Evolutionary conservation across 2,329 filamentous ascomycete species (phyloP), one percentile per base, ranked within the genome.

Genomic region (Ophiostoma tasmaniense): DNA sequence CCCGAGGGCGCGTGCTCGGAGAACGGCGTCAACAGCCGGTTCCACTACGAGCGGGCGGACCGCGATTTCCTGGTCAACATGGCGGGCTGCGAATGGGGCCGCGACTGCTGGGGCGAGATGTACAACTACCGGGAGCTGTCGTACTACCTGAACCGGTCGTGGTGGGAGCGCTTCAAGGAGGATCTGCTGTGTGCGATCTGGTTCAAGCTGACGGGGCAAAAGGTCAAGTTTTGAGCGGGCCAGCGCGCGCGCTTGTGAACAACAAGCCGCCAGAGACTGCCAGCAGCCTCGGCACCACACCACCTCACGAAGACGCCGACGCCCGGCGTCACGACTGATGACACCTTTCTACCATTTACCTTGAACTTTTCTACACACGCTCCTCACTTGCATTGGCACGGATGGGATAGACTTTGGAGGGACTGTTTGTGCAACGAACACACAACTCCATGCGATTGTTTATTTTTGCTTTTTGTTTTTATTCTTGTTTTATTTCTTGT

Each of bases 31-130:
- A 87, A 97, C 74, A 85, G 87, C 1, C 84, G 84, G 20, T 89
- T 96, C 71, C 96, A 99, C 79, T 99, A 99, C 78, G 84, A 90
- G 73, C 84, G 95, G 78, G 83, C 87, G 59, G 93, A 96, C 70
- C 87, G 92, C 35, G 95, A 99, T 78, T 97, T 99, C 76, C 74
- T 98, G 64, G 94, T 99, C 75, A 99, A 97, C 79, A 98, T 99
- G 94, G 95, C 95, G 6, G 95, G 95, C 3, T 99, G 95, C 77
- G 90, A 97, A 78, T 98, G 92, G 90, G 94, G 94, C 3, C 87
- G 95, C 66, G 94, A 99, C 80, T 99, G 95, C 78, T 98, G 94
- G 94, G 90, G 89, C 50, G 95, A 99, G 80, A 97, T 99, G 88
- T 97, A 97, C 81, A 90, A 90, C 77, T 99, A 93, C 81, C 90